phyloP scores from a whole-genome alignment of 768 basidiomycete genomes.

The Podaxis pistillaris region DNA sequence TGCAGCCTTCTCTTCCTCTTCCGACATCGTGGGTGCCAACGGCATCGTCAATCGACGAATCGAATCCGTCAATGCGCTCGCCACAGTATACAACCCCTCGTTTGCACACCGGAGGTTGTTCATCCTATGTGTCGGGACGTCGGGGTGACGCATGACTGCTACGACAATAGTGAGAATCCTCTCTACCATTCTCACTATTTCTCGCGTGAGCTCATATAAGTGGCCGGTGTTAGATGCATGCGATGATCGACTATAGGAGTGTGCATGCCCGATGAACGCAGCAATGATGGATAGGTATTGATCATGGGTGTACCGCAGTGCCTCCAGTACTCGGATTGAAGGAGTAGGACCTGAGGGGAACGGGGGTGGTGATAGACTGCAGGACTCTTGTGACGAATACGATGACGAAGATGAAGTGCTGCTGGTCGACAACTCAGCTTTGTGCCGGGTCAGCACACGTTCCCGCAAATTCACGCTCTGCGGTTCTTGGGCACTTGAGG shows the following conservation, averaged over 20 bases:
- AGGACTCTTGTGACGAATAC: conserved; percentile 60
- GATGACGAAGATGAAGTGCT: conserved; percentile 74
- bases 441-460: conserved; percentile 38
- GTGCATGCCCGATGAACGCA: conserved; percentile 96
- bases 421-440: conserved; percentile 55
- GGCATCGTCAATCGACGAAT: conserved; percentile 72
- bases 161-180: conserved; percentile 91
- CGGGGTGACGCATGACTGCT: conserved; percentile 76
- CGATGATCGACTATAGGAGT: conserved; percentile 84
- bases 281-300: conserved; percentile 91
- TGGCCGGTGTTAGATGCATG: conserved; percentile 94
- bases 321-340: conserved; percentile 67
- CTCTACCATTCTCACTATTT: conserved; percentile 92
- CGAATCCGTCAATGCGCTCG: conserved; percentile 83
- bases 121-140: conserved; percentile 61
- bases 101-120: conserved; percentile 69
- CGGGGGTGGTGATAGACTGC: conserved; percentile 42
- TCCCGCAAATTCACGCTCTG: conserved; percentile 41
- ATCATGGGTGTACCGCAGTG: conserved; percentile 83
- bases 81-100: conserved; percentile 80
- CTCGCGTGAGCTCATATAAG: conserved; percentile 91
- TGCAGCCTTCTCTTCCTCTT: conserved; percentile 80
- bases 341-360: conserved; percentile 77
- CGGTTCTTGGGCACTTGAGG: conserved; percentile 24
- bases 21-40: conserved; percentile 47